Base-by-base conservation (phyloP, 495 filamentous ascomycete species). In the Rhizodiscina lignyota region DNA sequence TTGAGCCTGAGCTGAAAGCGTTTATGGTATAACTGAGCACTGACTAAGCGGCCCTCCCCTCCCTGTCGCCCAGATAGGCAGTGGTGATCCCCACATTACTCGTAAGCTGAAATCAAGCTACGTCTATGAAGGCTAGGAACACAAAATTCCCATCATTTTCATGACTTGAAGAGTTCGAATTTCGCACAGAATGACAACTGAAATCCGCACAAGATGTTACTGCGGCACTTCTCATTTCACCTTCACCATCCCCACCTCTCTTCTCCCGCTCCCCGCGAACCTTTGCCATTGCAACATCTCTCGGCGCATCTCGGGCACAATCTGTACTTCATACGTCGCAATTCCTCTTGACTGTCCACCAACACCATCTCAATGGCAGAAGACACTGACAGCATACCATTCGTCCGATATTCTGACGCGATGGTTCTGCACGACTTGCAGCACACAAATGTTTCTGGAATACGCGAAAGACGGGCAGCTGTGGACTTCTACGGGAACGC, bases 341-440 rank as follows among this genome's bases (percentile, higher is more conserved):
- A 44, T 70, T 52, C 48, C 53, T 51, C 22, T 42, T 17, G 13
- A 18, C 11, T 4, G 34, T 24, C 30, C 17, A 36, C 4, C 45
- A 38, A 18, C 43, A 42, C 28, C 55, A 45, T 4, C 42, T 65
- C 3, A 38, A 55, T 8, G 50, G 51, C n/a, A n/a, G n/a, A n/a
- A n/a, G n/a, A n/a, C n/a, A 1, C 53, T 77, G 5, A 55, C 44
- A 8, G 44, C 49, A 22, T 81, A 78, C 41, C 48, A 53, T 30
- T 48, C 62, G 41, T 60, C 65, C 3, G 41, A 62, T 10, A 48
- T 61, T 16, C 31, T 67, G 8, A 64, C 58, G 15, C 70, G 72
- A n/a, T 68, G 70, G 42, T 81, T 80, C 52, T 85, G 80, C 52
- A 43, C 48, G n/a, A 70, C 53, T 11, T 86, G 79, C 41, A 77